A percentile compares a stretch with the other conserved stretches of the same genome.
Evolutionary conservation across 257 asterid species (phyloP).

Genomic region (Solanum sejunctum): DNA sequence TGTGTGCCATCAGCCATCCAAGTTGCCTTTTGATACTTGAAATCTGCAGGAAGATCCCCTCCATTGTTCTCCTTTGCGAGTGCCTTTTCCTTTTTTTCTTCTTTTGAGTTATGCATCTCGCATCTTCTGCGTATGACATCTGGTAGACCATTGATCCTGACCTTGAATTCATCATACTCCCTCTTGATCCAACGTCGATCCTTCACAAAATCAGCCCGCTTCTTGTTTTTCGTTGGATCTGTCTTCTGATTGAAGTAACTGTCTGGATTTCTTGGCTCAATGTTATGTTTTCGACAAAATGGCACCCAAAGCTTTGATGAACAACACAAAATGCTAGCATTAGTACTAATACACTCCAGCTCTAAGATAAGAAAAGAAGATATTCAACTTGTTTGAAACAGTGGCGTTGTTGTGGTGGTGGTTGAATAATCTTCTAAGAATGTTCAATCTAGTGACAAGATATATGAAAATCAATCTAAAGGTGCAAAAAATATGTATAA

Average conservation of each 20-base stretch:
- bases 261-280: constrained; percentile 93
- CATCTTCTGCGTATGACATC: constrained; percentile 72
- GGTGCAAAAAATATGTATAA: neutral
- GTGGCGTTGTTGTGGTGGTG: neutral
- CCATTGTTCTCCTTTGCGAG: constrained; percentile 32
- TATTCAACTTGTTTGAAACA: neutral
- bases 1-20: constrained; percentile 99
- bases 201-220: constrained; percentile 70
- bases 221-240: constrained; percentile 82
- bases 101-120: constrained; percentile 49
- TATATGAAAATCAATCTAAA: too few relatives aligned
- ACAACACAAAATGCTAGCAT: neutral
- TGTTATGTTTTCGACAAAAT: constrained; percentile 78
- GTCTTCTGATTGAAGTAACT: constrained; percentile 77
- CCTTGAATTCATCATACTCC: constrained; percentile 94
- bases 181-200: constrained; percentile 97
- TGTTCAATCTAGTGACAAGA: neutral
- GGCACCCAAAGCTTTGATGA: constrained; percentile 77
- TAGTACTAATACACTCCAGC: neutral
- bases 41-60: constrained; percentile 35
- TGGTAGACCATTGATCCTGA: constrained; percentile 74
- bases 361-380: neutral
- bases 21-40: constrained; percentile 41
- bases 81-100: constrained; percentile 37
- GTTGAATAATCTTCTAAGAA: neutral